These are phyloP conservation scores for Scedosporium aurantiacum DNA, from an alignment of 2,329 filamentous ascomycete genomes.

Conservation along the genomic window DNA sequence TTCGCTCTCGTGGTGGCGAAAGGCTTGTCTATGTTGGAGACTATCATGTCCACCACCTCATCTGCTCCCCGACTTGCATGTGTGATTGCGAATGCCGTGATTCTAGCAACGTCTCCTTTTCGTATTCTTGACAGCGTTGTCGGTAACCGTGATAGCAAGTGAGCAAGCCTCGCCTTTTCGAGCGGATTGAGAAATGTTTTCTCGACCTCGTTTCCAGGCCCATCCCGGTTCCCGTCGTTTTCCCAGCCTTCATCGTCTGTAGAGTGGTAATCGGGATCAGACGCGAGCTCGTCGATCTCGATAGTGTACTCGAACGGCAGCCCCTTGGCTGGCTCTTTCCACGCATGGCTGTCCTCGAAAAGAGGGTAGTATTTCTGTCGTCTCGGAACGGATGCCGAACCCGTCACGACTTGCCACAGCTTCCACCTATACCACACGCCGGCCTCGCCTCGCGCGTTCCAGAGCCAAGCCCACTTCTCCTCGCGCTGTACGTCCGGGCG, in stretches of 20 bases:
- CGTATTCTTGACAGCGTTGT: conserved; percentile 62
- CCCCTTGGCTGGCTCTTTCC: conserved; percentile 62
- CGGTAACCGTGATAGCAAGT: conserved; percentile 74
- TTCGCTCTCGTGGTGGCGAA: conserved; percentile 49
- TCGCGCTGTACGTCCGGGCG: conserved; percentile 72
- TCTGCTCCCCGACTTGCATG: conserved; percentile 77
- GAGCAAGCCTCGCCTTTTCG: conserved; percentile 72
- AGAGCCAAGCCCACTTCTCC: conserved; percentile 90
- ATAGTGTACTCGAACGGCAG: conserved; percentile 77
- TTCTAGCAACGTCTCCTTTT: conserved; percentile 74
- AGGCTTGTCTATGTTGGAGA: conserved; percentile 70
- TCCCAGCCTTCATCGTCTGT: conserved; percentile 70
- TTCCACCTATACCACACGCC: conserved; percentile 91
- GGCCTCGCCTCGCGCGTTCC: conserved; percentile 67
- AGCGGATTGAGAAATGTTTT: conserved; percentile 67
- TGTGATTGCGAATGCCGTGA: conserved; percentile 80
- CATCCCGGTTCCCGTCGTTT: conserved; percentile 32
- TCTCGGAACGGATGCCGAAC: conserved; percentile 20
- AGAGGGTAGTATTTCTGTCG: conserved; percentile 44
- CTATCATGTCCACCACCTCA: conserved; percentile 82
- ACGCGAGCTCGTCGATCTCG: conserved; percentile 65
- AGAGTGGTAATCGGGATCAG: conserved; percentile 76
- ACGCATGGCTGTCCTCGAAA: conserved; percentile 67
- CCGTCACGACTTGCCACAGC: conserved; percentile 76
- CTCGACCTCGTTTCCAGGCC: conserved; percentile 26